Percentiles rank a stretch among this genome's conserved stretches.
Evolutionary conservation across 257 asterid genomes (phyloP).

Genomic region (Solanum medicagineum): DNA sequence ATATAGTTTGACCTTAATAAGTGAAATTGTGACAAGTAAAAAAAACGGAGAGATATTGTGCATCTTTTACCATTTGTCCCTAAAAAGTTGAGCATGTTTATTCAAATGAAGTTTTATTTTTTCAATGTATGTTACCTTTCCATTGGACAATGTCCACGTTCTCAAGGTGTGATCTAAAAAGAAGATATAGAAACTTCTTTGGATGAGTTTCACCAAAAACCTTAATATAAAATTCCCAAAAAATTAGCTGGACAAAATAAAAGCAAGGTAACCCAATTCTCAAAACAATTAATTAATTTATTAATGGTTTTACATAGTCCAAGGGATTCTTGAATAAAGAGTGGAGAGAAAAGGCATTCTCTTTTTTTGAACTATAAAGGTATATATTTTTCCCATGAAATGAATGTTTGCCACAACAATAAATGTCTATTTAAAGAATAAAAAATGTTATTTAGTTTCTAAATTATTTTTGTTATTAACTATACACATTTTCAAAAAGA

Average conservation of each 20-base stretch:
- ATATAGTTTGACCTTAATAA: too few species aligned
- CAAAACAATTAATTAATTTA: constrained; percentile 10
- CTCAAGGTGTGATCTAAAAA: constrained; percentile 42
- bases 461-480: too few species aligned
- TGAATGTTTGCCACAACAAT: constrained; percentile 8
- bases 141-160: constrained; percentile 21
- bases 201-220: constrained; percentile 18
- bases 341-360: constrained; percentile 1
- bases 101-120: constrained; percentile 5
- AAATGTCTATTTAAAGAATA: too few species aligned
- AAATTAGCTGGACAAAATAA: not conserved
- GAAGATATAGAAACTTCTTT: constrained; percentile 43
- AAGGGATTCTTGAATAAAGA: constrained; percentile 20
- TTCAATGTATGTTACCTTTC: constrained; percentile 20
- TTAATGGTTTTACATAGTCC: constrained; percentile 1
- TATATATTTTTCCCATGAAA: not conserved
- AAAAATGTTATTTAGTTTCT: too few species aligned
- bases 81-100: constrained; percentile 3
- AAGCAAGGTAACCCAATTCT: not conserved
- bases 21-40: too few species aligned
- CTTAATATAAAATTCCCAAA: not conserved
- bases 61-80: constrained; percentile 6
- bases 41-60: not conserved
- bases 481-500: too few species aligned
- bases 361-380: not conserved